Conservation (phyloP, 2,329 filamentous ascomycete genomes). For the Penicillium oxalicum region DNA sequence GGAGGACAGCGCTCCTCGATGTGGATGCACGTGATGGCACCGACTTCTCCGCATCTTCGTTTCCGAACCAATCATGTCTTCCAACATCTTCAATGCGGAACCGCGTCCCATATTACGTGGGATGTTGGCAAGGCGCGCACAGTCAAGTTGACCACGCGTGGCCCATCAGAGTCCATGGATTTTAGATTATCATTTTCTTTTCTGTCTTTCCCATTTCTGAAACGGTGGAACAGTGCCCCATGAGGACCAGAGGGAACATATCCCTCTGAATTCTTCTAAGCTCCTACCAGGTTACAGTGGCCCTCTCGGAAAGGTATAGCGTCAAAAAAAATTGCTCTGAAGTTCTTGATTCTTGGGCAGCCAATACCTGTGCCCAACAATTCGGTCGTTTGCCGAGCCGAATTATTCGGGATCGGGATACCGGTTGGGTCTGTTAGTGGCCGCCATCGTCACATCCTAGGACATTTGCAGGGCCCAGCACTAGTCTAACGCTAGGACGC, state of each 20-base stretch:
- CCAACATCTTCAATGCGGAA: slow-evolving; percentile 3
- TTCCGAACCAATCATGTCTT: slow-evolving; percentile 8
- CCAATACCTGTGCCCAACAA: slow-evolving; percentile 2
- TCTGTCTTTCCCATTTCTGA: no score
- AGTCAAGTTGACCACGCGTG: no score
- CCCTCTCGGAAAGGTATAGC: no score
- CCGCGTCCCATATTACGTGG: background rate
- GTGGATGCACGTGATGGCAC: slow-evolving; percentile 14
- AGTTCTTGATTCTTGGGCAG: background rate
- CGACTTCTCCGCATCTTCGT: background rate
- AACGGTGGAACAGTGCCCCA: no score
- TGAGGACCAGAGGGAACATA: no score
- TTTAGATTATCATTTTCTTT: no score
- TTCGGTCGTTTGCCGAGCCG: slow-evolving; percentile 5
- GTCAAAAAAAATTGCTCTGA: background rate
- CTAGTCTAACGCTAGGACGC: no score
- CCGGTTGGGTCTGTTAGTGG: background rate
- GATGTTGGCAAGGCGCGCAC: background rate
- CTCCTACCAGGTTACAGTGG: no score
- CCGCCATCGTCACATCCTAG: background rate
- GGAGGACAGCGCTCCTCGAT: slow-evolving; percentile 19
- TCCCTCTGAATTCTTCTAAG: no score
- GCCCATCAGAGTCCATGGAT: no score
- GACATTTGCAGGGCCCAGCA: background rate
- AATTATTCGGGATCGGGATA: slow-evolving; percentile 2